Percentiles rank a stretch among this genome's conserved stretches.
Evolutionary conservation across 1,139 yeast species (phyloP).

Genomic region (Candida neerlandica): DNA sequence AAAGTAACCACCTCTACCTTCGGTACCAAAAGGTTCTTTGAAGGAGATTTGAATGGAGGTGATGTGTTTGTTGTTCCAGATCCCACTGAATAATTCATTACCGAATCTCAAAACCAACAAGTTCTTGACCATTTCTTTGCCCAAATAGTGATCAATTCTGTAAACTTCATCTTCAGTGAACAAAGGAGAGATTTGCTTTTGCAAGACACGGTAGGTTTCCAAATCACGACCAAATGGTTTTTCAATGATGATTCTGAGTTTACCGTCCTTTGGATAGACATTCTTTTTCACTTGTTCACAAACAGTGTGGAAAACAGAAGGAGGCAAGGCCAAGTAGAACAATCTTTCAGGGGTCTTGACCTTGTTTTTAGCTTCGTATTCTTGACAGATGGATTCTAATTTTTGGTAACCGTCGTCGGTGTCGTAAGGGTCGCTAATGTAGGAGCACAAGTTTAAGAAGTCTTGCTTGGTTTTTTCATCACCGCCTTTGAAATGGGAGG

Average conservation of each 20-base stretch:
- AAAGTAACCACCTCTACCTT: conserved; percentile 98
- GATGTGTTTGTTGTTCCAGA: conserved; percentile 84
- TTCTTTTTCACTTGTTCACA: conserved; percentile 70
- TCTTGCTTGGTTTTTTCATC: conserved; percentile 56
- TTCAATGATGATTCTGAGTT: conserved; percentile 85
- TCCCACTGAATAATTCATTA: conserved; percentile 78
- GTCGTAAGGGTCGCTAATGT: conserved; percentile 81
- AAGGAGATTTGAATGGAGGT: conserved; percentile 83
- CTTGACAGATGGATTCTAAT: conserved; percentile 56
- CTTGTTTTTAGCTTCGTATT: conserved; percentile 54
- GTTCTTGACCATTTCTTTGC: conserved; percentile 97
- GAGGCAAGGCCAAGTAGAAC: conserved; percentile 93
- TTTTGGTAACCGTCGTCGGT: conserved; percentile 67
- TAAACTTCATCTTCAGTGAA: conserved; percentile 90
- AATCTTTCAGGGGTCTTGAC: conserved; percentile 62
- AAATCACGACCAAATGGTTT: conserved; percentile 98
- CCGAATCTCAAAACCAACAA: conserved; percentile 87
- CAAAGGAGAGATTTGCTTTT: conserved; percentile 74
- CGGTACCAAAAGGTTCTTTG: conserved; percentile 97
- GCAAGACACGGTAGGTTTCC: conserved; percentile 74
- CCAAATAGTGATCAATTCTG: conserved; percentile 96
- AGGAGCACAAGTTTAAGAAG: conserved; percentile 66
- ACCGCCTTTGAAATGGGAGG: conserved; percentile 61
- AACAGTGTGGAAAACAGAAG: conserved; percentile 83
- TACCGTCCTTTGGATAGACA: conserved; percentile 66